Percentiles rank a stretch among this genome's conserved stretches.
Conservation (phyloP, 768 basidiomycete genomes). For the Russula sp. region DNA sequence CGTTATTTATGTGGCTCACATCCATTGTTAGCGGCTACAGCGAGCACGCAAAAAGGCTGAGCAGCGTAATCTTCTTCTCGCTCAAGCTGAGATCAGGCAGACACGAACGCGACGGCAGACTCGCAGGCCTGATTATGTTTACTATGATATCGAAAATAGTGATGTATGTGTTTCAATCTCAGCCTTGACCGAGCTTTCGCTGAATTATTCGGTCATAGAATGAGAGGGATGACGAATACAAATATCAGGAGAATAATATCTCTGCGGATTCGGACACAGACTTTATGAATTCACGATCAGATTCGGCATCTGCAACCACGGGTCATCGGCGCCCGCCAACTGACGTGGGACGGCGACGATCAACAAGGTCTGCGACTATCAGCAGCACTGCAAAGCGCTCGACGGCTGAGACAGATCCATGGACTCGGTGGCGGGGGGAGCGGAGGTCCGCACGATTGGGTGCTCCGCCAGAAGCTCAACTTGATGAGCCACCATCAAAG, state of each 20-base stretch:
- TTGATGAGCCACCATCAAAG: constrained; percentile 51
- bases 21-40: constrained; percentile 52
- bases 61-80: constrained; percentile 53
- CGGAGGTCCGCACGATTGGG: constrained; percentile 64
- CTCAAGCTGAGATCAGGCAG: constrained; percentile 71
- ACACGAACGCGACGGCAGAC: constrained; percentile 72
- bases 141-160: constrained; percentile 55
- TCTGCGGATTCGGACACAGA: constrained; percentile 27
- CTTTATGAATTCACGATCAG: constrained; percentile 28
- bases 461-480: constrained; percentile 41
- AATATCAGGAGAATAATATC: constrained; percentile 46
- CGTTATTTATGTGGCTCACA: constrained; percentile 9
- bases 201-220: constrained; percentile 35
- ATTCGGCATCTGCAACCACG: constrained; percentile 16
- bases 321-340: constrained; percentile 11
- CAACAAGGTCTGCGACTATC: constrained; percentile 36
- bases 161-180: constrained; percentile 42
- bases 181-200: constrained; percentile 24
- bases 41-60: constrained; percentile 64
- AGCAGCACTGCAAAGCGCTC: constrained; percentile 42
- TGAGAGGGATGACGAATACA: constrained; percentile 55
- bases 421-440: constrained; percentile 64
- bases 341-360: constrained; percentile 31
- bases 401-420: constrained; percentile 41
- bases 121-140: constrained; percentile 74